These are phyloP conservation scores for Trypanosoma congolense DNA, from an alignment of 208 protist species.

Conservation along the genomic window DNA sequence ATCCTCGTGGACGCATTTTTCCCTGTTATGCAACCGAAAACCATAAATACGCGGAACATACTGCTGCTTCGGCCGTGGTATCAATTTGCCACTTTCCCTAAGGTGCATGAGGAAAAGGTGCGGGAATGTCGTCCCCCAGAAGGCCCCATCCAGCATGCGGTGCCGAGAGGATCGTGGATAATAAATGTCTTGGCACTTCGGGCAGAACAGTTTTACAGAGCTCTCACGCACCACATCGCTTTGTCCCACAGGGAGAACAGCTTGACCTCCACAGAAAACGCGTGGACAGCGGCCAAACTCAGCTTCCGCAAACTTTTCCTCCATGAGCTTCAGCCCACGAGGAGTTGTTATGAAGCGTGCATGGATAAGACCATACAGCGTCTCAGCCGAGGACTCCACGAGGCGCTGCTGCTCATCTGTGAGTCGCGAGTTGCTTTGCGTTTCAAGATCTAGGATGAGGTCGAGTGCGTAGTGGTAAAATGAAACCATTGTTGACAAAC, in stretches of 20 bases:
- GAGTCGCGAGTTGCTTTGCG: constrained; percentile 85
- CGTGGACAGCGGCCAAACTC: constrained; percentile 96
- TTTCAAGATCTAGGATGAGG: constrained; percentile 96
- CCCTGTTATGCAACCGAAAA: constrained; percentile 87
- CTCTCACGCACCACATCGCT: constrained; percentile 91
- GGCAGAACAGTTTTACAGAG: constrained; percentile 96
- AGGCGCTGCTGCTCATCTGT: constrained; percentile 95
- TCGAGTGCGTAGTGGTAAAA: constrained; percentile 98
- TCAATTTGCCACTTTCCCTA: constrained; percentile 43
- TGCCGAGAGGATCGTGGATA: constrained; percentile 91
- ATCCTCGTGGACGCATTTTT: constrained; percentile 8
- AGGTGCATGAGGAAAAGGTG: constrained; percentile 90
- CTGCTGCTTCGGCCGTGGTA: constrained; percentile 50
- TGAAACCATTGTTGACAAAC: constrained; percentile 91
- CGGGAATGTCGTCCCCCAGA: constrained; percentile 97
- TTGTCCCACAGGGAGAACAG: constrained; percentile 94
- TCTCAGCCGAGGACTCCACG: constrained; percentile 94
- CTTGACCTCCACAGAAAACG: constrained; percentile 94
- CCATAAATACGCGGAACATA: constrained; percentile 97
- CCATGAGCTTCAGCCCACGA: constrained; percentile 95
- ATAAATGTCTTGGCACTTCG: constrained; percentile 97
- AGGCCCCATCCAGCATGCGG: constrained; percentile 94
- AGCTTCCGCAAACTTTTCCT: constrained; percentile 93
- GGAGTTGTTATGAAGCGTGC: constrained; percentile 97
- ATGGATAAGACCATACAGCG: constrained; percentile 98